phyloP scores from a whole-genome alignment of 1,284 basidiomycete species.

The Heliocybe sulcata region DNA sequence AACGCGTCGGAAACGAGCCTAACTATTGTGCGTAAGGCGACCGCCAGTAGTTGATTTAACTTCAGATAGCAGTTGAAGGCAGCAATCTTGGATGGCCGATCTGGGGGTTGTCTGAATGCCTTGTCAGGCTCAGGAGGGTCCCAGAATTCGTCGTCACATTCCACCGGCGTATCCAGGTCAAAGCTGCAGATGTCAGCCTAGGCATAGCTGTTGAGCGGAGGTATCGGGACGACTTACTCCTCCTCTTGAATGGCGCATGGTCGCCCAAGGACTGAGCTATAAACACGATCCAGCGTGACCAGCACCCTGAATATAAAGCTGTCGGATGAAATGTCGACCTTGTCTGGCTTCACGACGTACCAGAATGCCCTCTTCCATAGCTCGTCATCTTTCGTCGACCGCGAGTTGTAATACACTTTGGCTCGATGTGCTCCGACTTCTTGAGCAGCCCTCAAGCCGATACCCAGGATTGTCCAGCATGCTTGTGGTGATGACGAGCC shows the following conservation, averaged over 20 bases:
- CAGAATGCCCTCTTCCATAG: constrained; percentile 79
- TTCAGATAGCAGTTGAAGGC: constrained; percentile 48
- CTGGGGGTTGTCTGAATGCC: constrained; percentile 38
- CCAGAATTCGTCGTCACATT: constrained; percentile 66
- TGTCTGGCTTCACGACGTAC: constrained; percentile 33
- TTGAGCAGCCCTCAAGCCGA: constrained; percentile 63
- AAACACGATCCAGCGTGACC: constrained; percentile 53
- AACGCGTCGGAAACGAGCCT: constrained; percentile 9
- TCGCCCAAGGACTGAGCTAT: constrained; percentile 71
- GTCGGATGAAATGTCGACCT: neutral
- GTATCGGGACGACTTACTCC: constrained; percentile 46
- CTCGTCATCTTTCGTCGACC: constrained; percentile 48
- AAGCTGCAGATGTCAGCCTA: constrained; percentile 34
- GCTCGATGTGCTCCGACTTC: constrained; percentile 62
- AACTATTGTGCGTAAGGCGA: constrained; percentile 48
- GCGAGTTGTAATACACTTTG: constrained; percentile 31
- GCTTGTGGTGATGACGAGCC: constrained; percentile 63
- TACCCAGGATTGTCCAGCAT: constrained; percentile 65
- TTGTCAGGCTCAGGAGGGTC: constrained; percentile 31
- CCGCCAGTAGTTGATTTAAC: constrained; percentile 50
- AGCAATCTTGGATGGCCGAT: constrained; percentile 34
- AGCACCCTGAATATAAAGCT: constrained; percentile 38
- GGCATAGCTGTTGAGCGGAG: neutral
- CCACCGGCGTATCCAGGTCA: constrained; percentile 59
- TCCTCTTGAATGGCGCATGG: constrained; percentile 83